Percentiles rank a stretch among this genome's conserved stretches.
Evolutionary conservation across 441 rosid species (phyloP).

Genomic region (Bruguiera hainesii): DNA sequence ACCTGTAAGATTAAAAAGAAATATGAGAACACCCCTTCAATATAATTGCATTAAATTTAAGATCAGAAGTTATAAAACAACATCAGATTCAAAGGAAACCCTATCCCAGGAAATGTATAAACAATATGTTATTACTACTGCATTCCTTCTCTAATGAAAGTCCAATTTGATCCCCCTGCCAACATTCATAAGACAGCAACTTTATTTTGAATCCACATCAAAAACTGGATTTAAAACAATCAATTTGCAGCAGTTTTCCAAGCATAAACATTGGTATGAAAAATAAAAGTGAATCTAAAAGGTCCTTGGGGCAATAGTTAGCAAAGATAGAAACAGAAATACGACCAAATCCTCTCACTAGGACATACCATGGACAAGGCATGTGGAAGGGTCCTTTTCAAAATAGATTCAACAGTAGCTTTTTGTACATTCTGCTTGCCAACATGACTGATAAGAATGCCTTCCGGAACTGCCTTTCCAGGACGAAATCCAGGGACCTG

Average conservation of each 20-base stretch:
- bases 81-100: too few relatives aligned
- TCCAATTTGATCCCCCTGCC: too few relatives aligned
- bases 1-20: slow-evolving; percentile 46
- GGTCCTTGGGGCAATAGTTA: neutral
- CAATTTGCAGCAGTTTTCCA: too few relatives aligned
- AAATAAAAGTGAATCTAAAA: too few relatives aligned
- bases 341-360: neutral
- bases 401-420: slow-evolving; percentile 84
- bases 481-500: slow-evolving; percentile 93
- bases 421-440: slow-evolving; percentile 64
- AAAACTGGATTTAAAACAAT: too few relatives aligned
- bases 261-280: too few relatives aligned
- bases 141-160: too few relatives aligned
- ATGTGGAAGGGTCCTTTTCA: slow-evolving; percentile 94
- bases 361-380: slow-evolving; percentile 72
- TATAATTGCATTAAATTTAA: neutral
- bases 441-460: slow-evolving; percentile 58
- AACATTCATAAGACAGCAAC: too few relatives aligned
- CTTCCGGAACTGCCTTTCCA: slow-evolving; percentile 71
- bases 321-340: neutral
- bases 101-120: too few relatives aligned
- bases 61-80: too few relatives aligned
- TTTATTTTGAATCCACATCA: too few relatives aligned
- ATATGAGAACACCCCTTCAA: neutral
- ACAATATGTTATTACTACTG: too few relatives aligned